Conservation (phyloP, 164 flowering plant species). For the Nymphaea colorata region DNA sequence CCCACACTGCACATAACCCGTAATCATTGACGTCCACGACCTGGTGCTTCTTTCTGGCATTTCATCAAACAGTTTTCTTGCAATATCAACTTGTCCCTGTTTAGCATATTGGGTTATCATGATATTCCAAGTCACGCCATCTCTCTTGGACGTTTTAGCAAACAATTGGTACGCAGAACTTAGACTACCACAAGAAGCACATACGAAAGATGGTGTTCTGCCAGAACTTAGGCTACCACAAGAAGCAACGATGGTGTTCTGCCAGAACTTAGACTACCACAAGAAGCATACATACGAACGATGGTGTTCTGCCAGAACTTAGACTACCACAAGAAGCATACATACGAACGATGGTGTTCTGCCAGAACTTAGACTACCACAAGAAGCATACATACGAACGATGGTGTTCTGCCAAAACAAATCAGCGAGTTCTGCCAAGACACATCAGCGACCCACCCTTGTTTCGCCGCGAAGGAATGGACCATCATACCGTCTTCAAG, state of each 20-base stretch:
- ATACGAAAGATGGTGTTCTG: conserved; percentile 39
- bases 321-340: conserved; percentile 35
- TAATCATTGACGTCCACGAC: conserved; percentile 62
- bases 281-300: conserved; percentile 39
- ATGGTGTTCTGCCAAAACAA: conserved; percentile 29
- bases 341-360: conserved; percentile 37
- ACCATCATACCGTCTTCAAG: conserved; percentile 29
- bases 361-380: too few species aligned
- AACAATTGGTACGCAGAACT: conserved; percentile 34
- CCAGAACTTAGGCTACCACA: conserved; percentile 28
- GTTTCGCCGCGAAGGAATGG: conserved; percentile 51
- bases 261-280: conserved; percentile 18
- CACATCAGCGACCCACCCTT: conserved; percentile 44
- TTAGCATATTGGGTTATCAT: conserved; percentile 46
- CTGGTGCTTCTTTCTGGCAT: conserved; percentile 55
- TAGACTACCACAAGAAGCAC: conserved; percentile 29
- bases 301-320: conserved; percentile 31
- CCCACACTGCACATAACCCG: conserved; percentile 52
- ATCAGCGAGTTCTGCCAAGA: conserved; percentile 32
- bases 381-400: conserved; percentile 34
- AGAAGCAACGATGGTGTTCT: conserved; percentile 27
- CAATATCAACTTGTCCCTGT: conserved; percentile 26
- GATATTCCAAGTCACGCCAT: conserved; percentile 58
- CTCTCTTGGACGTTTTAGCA: conserved; percentile 41
- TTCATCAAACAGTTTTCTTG: conserved; percentile 28